Evolutionary conservation across 306 rosid species (phyloP), one percentile per base, ranked within the genome.

Genomic region (Notholithocarpus densiflorus): DNA sequence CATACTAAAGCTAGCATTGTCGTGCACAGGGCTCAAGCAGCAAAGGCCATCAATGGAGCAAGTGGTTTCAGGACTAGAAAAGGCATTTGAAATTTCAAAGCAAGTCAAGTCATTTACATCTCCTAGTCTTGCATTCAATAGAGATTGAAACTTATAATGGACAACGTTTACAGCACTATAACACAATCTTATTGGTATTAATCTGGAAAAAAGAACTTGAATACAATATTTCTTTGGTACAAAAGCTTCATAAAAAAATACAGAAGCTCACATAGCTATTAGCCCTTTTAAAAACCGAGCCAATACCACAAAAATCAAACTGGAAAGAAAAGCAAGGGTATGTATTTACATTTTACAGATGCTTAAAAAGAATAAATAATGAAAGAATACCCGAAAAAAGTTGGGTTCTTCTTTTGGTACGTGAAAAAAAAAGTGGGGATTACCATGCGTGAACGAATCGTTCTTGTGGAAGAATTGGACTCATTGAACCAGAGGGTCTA

Each of bases 221-320:
- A 73, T 59, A 59, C 34, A 55, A 26, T 32, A 48, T 11, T 60
- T 20, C 29, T 71, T 74, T 45, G 76, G 73, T 70, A 82, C 87
- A 77, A 82, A 48, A 85, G 92, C 92, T 86, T 84, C 89, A 82
- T 88, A 31, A 20, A 34, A 72, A 85, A 88, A 88, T 73, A 74
- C 66, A 80, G 89, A 86, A 89, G 91, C 92, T 85, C 82, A 73
- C 71, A 73, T 69, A 72, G 70, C 32, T 75, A 81, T 74, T 84
- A 85, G 90, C 92, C 88, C 92, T 87, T 77, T 66, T 75, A 89
- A 89, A 90, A 77, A 70, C 57, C 72, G 84, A 88, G 94, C 94
- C 83, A 86, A 81, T 79, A 86, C 23, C 74, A 75, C 2, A 40
- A 77, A 19, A 60, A 77, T 66, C 68, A 72, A 84, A 75, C 64